A percentile compares a stretch with the other conserved stretches of the same genome.
phyloP scores from a whole-genome alignment of 2,329 filamentous ascomycete species.

The Diaporthe sp. region DNA sequence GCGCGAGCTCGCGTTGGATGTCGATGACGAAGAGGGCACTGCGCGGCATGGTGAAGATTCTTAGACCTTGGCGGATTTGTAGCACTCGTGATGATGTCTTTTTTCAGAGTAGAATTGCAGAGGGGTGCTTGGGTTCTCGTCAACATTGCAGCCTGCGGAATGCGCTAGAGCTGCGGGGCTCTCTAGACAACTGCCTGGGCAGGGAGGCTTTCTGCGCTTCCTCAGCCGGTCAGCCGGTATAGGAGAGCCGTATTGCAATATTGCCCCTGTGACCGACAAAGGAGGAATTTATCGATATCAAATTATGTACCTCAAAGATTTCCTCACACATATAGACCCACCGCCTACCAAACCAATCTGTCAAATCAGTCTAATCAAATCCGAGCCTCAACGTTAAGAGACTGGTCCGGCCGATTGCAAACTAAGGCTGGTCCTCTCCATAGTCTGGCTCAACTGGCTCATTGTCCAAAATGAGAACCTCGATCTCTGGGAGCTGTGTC shows the following conservation, averaged over 20 bases:
- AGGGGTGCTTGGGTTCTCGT: neutral
- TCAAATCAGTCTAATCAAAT: neutral
- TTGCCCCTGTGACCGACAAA: too few relatives aligned
- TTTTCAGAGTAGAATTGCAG: neutral
- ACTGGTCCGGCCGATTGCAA: neutral
- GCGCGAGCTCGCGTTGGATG: slow-evolving; percentile 51
- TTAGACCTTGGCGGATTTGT: neutral
- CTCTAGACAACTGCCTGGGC: neutral
- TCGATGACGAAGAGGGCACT: slow-evolving; percentile 52
- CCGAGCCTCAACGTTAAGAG: neutral
- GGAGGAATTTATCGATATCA: too few relatives aligned
- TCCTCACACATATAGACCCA: neutral
- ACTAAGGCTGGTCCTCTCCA: slow-evolving; percentile 3
- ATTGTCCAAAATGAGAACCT: slow-evolving; percentile 1
- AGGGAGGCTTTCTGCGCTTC: too few relatives aligned
- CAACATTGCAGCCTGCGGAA: neutral
- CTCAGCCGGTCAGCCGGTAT: too few relatives aligned
- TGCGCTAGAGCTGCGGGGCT: slow-evolving; percentile 8
- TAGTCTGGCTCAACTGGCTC: neutral
- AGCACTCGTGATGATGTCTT: neutral
- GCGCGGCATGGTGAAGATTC: slow-evolving; percentile 30
- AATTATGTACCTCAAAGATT: too few relatives aligned
- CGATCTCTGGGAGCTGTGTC: neutral
- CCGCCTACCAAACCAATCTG: neutral
- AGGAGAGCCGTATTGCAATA: too few relatives aligned